Percentiles rank a stretch among this genome's conserved stretches.
phyloP scores from a whole-genome alignment of 75 land plant species.

The Sequoiadendron giganteum region DNA sequence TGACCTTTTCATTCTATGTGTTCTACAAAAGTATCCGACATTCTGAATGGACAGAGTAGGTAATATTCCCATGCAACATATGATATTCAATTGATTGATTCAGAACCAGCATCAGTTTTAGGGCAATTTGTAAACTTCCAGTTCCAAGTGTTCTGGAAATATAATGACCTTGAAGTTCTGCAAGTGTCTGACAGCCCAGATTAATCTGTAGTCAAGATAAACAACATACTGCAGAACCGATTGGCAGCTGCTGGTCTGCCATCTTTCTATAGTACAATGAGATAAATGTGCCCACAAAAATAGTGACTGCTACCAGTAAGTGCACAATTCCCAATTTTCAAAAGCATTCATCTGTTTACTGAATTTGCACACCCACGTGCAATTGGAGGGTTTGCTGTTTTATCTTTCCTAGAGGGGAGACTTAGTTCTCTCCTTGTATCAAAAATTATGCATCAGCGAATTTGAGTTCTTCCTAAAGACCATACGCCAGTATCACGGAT shows the following conservation, averaged over 20 bases:
- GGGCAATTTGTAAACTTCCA: background rate
- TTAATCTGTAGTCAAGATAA: background rate
- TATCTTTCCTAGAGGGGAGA: background rate
- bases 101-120: background rate
- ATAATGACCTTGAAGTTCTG: conserved; percentile 3
- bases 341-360: background rate
- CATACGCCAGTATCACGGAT: conserved; percentile 68
- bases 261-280: background rate
- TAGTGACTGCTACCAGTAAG: background rate
- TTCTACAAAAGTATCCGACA: background rate
- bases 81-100: background rate
- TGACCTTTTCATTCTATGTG: background rate
- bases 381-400: background rate
- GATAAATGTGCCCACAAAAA: conserved; percentile 8
- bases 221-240: background rate
- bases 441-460: conserved; percentile 30
- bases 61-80: background rate
- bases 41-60: background rate
- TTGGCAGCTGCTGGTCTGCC: background rate
- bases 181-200: background rate
- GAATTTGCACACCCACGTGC: background rate
- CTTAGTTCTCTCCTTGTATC: background rate
- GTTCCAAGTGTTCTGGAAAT: background rate
- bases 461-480: conserved; percentile 67
- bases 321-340: conserved; percentile 4